These are phyloP conservation scores for Pythium volutum DNA, from an alignment of 352 stramenopile genomes.

Conservation along the genomic window DNA sequence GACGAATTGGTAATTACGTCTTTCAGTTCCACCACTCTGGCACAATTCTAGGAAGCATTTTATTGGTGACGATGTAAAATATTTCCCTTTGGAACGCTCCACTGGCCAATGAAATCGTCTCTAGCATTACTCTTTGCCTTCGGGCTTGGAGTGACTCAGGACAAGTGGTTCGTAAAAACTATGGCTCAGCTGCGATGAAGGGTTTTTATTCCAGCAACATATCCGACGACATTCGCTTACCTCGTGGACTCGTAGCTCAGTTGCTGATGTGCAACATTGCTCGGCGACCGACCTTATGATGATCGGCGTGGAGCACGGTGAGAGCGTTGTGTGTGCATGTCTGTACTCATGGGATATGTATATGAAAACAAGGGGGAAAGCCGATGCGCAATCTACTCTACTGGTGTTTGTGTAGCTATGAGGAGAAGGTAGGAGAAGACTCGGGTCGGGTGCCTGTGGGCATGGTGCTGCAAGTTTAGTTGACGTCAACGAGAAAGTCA, in stretches of 20 bases:
- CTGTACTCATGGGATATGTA: slow-evolving; percentile 2
- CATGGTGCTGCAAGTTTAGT: slow-evolving; percentile 40
- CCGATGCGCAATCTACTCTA: slow-evolving; percentile 11
- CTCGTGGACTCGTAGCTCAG: slow-evolving; percentile 1
- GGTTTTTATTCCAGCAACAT: slow-evolving; percentile 18
- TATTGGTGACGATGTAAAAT: not conserved
- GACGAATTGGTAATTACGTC: slow-evolving; percentile 31
- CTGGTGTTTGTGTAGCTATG: slow-evolving; percentile 6
- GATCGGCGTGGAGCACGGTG: not conserved
- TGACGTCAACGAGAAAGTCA: slow-evolving; percentile 97
- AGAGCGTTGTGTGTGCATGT: not conserved
- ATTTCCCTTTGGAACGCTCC: not conserved
- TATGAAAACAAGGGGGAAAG: slow-evolving; percentile 11
- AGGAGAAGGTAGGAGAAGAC: not conserved
- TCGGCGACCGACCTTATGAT: not conserved
- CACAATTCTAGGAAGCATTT: slow-evolving; percentile 14
- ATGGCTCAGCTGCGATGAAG: not conserved
- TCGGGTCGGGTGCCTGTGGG: not conserved
- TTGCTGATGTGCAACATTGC: slow-evolving; percentile 15
- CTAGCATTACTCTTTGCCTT: not conserved
- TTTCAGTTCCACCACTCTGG: slow-evolving; percentile 10
- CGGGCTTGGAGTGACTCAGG: not conserved
- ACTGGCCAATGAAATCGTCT: not conserved
- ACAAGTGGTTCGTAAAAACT: not conserved
- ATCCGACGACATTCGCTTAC: slow-evolving; percentile 5